Percentiles rank a stretch among this genome's conserved stretches.
Evolutionary conservation across 2,329 filamentous ascomycete species (phyloP).

Genomic region (Phoma herbarum): DNA sequence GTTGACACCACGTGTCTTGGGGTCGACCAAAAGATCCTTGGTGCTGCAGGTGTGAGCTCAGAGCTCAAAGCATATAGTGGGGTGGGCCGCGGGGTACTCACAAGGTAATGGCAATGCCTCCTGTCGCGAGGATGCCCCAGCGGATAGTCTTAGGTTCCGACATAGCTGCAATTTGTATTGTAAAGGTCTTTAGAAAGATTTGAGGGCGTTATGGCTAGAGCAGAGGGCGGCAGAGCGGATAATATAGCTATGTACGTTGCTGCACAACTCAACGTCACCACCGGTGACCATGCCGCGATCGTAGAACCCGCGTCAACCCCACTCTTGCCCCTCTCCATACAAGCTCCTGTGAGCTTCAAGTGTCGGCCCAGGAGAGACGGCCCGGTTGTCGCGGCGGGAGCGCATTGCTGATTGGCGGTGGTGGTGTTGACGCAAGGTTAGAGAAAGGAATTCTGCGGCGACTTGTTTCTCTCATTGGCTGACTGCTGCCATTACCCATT

Average conservation of each 20-base stretch:
- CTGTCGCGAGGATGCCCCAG: conserved; percentile 60
- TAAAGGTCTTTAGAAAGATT: not conserved
- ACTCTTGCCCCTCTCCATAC: conserved; percentile 22
- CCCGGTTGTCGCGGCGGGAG: not conserved
- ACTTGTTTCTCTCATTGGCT: not conserved
- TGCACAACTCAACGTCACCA: conserved; percentile 21
- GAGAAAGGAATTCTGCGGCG: conserved; percentile 1
- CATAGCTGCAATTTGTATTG: conserved; percentile 30
- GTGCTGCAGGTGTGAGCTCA: conserved; percentile 51
- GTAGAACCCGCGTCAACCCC: conserved; percentile 14
- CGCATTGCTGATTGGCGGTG: conserved; percentile 8
- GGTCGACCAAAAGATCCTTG: conserved; percentile 80
- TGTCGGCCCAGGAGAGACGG: conserved; percentile 5
- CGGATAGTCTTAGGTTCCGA: conserved; percentile 50
- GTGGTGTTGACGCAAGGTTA: not conserved
- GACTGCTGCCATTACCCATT: conserved; percentile 10
- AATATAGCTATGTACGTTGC: conserved; percentile 17
- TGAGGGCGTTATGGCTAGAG: not conserved
- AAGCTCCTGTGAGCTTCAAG: not conserved
- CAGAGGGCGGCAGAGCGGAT: conserved; percentile 2
- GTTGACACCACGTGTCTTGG: conserved; percentile 70
- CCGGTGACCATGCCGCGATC: conserved; percentile 9
- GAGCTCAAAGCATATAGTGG: conserved; percentile 17
- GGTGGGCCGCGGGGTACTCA: conserved; percentile 36
- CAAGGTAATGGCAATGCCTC: conserved; percentile 59